These are phyloP conservation scores for Pezicula radicicola DNA, from an alignment of 2,329 filamentous ascomycete genomes.

Conservation along the genomic window DNA sequence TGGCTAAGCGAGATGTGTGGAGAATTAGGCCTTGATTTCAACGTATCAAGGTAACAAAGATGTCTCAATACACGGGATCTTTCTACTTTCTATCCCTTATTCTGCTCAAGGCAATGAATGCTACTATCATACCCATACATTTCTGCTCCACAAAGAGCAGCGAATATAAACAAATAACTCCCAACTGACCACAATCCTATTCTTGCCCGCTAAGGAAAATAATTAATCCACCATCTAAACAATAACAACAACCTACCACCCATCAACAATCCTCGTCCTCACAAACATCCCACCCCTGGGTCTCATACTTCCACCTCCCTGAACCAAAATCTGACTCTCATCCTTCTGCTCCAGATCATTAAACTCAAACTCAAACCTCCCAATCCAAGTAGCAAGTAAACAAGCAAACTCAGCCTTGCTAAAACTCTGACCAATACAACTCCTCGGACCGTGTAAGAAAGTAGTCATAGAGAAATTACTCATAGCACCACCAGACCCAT, in stretches of 20 bases:
- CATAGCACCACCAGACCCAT: slow-evolving; percentile 58
- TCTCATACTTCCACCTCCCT: slow-evolving; percentile 67
- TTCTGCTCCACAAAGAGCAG: too few species aligned
- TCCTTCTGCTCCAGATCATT: slow-evolving; percentile 58
- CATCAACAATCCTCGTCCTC: slow-evolving; percentile 61
- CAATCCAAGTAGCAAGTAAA: slow-evolving; percentile 73
- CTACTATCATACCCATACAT: too few species aligned
- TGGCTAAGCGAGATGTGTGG: too few species aligned
- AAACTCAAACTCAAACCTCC: slow-evolving; percentile 65
- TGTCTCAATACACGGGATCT: too few species aligned
- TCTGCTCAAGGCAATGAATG: too few species aligned
- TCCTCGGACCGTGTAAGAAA: slow-evolving; percentile 81
- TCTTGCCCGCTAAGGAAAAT: too few species aligned
- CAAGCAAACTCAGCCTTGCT: slow-evolving; percentile 83
- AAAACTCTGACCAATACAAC: slow-evolving; percentile 81
- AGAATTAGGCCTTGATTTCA: too few species aligned
- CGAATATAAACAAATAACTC: too few species aligned
- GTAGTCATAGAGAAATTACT: slow-evolving; percentile 78
- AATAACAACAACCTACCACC: slow-evolving; percentile 47
- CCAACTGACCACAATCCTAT: too few species aligned
- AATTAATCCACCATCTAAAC: too few species aligned
- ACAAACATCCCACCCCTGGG: slow-evolving; percentile 72
- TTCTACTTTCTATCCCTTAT: too few species aligned
- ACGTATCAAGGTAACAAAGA: too few species aligned
- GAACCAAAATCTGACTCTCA: slow-evolving; percentile 64